Conservation (phyloP, 345 rosid genomes). For the Anacardium occidentale region DNA sequence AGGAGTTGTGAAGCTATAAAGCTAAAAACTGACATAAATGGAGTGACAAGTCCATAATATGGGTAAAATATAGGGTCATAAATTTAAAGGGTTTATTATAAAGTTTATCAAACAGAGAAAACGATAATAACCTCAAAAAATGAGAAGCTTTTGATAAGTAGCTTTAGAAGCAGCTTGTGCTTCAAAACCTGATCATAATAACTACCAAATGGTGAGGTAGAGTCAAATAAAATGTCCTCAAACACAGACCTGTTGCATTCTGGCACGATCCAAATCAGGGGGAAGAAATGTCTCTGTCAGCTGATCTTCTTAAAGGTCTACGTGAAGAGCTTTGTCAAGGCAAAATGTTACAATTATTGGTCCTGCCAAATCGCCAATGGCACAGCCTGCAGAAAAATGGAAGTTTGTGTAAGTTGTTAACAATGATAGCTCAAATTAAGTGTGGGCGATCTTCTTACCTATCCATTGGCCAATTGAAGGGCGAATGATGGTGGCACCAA, state of each 20-base stretch:
- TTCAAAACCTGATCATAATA: background rate
- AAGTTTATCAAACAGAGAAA: background rate
- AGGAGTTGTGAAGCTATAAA: background rate
- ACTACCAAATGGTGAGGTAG: background rate
- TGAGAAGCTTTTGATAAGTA: background rate
- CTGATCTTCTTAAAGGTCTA: conserved; percentile 33
- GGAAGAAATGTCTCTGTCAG: background rate
- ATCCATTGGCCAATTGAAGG: conserved; percentile 94
- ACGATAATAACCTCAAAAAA: background rate
- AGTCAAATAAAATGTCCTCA: background rate
- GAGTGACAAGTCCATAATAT: background rate
- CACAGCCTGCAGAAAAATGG: conserved; percentile 55
- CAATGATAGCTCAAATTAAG: background rate
- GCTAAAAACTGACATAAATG: background rate
- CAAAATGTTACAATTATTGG: conserved; percentile 61
- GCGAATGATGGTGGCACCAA: conserved; percentile 66
- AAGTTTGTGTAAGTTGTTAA: background rate
- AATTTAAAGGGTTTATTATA: background rate
- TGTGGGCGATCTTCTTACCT: conserved; percentile 46
- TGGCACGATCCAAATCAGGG: conserved; percentile 11
- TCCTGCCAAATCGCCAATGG: conserved; percentile 81
- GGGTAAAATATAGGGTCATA: background rate
- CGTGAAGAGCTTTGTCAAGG: conserved; percentile 61
- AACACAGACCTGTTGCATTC: background rate
- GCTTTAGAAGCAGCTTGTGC: background rate